phyloP scores from a whole-genome alignment of 2,329 filamentous ascomycete genomes.

The Aspergillus ustus region DNA sequence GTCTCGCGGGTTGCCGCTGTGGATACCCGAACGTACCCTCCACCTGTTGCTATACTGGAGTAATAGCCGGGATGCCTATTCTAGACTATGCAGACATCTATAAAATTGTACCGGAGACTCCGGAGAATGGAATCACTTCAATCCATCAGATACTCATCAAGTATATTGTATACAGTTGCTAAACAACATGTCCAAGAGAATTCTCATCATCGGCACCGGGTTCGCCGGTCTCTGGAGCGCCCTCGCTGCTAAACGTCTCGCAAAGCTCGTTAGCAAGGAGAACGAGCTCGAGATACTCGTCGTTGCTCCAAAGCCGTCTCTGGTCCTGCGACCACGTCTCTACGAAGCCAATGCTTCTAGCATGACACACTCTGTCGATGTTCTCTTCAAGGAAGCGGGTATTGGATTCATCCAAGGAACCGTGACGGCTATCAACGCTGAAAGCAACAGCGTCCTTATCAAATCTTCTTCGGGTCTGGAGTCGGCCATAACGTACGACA shows the following conservation, averaged over 20 bases:
- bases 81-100: no score
- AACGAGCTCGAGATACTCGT: slow-evolving; percentile 35
- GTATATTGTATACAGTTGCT: no score
- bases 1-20: not conserved
- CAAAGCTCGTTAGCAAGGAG: slow-evolving; percentile 26
- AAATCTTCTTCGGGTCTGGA: slow-evolving; percentile 8
- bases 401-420: slow-evolving; percentile 30
- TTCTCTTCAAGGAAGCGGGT: slow-evolving; percentile 33
- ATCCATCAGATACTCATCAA: no score
- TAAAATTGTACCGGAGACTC: not conserved
- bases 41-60: no score
- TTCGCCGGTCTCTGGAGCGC: slow-evolving; percentile 47
- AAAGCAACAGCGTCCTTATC: slow-evolving; percentile 23
- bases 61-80: no score
- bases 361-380: slow-evolving; percentile 27
- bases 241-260: slow-evolving; percentile 39
- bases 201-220: slow-evolving; percentile 39
- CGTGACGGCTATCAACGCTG: slow-evolving; percentile 15
- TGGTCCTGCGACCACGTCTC: slow-evolving; percentile 42
- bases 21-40: not conserved
- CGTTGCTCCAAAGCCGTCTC: slow-evolving; percentile 37
- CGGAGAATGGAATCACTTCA: no score
- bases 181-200: slow-evolving; percentile 13
- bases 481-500: slow-evolving; percentile 33
- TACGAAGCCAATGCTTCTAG: slow-evolving; percentile 37